Percentiles rank a stretch among this genome's conserved stretches.
Evolutionary conservation across 208 protist genomes (phyloP).

Genomic region (Borovskyia barvae): DNA sequence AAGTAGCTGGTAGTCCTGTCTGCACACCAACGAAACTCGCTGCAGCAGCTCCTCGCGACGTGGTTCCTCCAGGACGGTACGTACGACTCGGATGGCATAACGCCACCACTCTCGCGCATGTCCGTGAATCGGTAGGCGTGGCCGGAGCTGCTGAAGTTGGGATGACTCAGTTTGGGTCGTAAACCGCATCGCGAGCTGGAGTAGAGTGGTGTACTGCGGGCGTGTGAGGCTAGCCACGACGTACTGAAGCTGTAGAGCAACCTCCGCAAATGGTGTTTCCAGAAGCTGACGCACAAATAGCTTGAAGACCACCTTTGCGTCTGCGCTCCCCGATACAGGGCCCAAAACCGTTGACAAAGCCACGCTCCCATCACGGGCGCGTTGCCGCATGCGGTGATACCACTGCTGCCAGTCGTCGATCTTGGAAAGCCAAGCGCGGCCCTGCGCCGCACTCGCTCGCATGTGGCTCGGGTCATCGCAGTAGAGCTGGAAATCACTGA

Average conservation of each 20-base stretch:
- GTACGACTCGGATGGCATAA: constrained; percentile 63
- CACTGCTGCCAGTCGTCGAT: constrained; percentile 65
- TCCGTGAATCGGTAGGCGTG: constrained; percentile 48
- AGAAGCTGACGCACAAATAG: constrained; percentile 51
- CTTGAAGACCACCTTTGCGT: constrained; percentile 74
- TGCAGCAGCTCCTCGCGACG: constrained; percentile 42
- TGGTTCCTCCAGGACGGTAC: constrained; percentile 32
- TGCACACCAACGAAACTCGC: constrained; percentile 62
- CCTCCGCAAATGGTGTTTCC: constrained; percentile 58
- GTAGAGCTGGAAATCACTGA: constrained; percentile 81
- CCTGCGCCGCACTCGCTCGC: constrained; percentile 10
- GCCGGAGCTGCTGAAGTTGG: constrained; percentile 34
- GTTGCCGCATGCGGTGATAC: constrained; percentile 73
- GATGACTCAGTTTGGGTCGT: constrained; percentile 49
- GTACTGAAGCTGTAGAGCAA: constrained; percentile 53
- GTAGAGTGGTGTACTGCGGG: constrained; percentile 74
- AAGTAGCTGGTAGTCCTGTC: constrained; percentile 64
- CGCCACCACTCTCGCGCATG: constrained; percentile 72
- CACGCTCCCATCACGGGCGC: constrained; percentile 55
- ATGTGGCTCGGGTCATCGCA: constrained; percentile 68
- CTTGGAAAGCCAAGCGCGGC: constrained; percentile 38
- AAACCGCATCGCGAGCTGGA: constrained; percentile 48
- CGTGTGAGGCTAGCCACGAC: constrained; percentile 70
- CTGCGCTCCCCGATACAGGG: constrained; percentile 63
- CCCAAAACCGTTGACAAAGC: constrained; percentile 74